These are phyloP conservation scores for Fusarium sp. DNA, from an alignment of 2,329 filamentous ascomycete species.

Conservation along the genomic window DNA sequence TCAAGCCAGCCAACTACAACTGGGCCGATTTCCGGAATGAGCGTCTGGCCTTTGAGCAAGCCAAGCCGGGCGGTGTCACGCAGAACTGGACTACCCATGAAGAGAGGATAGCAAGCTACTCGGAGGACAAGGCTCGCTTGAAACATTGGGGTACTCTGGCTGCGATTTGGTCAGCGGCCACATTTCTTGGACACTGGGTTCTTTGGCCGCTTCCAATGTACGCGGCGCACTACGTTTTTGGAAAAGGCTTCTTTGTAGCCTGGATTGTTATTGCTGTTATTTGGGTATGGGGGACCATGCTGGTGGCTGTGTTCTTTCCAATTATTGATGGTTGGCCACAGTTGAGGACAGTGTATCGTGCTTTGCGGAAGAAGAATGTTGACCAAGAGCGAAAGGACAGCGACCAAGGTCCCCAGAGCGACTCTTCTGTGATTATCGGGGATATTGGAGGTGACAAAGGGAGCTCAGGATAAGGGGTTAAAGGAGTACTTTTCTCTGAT, in stretches of 20 bases:
- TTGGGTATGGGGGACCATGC: conserved; percentile 64
- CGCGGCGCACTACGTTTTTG: conserved; percentile 61
- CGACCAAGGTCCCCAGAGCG: too few relatives aligned
- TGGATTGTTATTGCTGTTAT: conserved; percentile 64
- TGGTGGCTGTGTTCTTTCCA: conserved; percentile 61
- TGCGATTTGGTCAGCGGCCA: conserved; percentile 55
- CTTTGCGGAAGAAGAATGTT: background rate
- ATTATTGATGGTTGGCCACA: conserved; percentile 57
- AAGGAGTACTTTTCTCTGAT: too few relatives aligned
- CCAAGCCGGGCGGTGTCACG: conserved; percentile 4
- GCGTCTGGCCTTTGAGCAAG: conserved; percentile 52
- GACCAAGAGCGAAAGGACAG: background rate
- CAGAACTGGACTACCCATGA: conserved; percentile 16
- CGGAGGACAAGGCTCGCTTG: conserved; percentile 50
- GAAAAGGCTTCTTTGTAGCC: conserved; percentile 59
- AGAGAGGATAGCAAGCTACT: conserved; percentile 43
- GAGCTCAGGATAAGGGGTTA: too few relatives aligned
- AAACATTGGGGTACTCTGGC: conserved; percentile 56
- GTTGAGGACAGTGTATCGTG: conserved; percentile 20
- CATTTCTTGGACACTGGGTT: conserved; percentile 64
- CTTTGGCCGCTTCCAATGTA: conserved; percentile 67
- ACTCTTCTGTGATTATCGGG: too few relatives aligned
- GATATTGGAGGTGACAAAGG: too few relatives aligned
- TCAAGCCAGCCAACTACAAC: conserved; percentile 56
- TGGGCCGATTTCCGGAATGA: conserved; percentile 56